phyloP scores from a whole-genome alignment of 768 basidiomycete species.

The Auricularia sp. region DNA sequence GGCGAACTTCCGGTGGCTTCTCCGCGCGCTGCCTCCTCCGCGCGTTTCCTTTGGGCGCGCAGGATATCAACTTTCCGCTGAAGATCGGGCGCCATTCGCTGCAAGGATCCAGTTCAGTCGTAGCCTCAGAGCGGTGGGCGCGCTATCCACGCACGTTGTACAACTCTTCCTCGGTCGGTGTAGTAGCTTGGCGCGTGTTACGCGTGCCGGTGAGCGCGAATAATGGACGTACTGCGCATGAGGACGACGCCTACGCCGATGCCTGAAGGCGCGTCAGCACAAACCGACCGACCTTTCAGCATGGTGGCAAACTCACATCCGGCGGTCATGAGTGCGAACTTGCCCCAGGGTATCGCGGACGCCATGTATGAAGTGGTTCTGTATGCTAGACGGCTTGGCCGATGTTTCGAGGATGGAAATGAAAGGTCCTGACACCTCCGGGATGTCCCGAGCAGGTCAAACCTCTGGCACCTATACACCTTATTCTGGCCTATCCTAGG shows the following conservation, averaged over 20 bases:
- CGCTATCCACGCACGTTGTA: conserved; percentile 22
- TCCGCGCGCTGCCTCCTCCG: conserved; percentile 40
- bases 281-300: background rate
- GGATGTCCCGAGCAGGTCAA: too few relatives aligned
- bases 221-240: conserved; percentile 42
- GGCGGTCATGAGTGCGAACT: background rate
- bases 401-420: too few relatives aligned
- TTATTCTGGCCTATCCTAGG: too few relatives aligned
- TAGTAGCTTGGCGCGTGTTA: conserved; percentile 8
- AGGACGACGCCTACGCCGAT: conserved; percentile 45
- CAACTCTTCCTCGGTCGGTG: conserved; percentile 15
- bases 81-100: conserved; percentile 59
- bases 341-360: background rate
- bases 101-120: background rate
- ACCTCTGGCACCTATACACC: too few relatives aligned
- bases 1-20: conserved; percentile 26
- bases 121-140: conserved; percentile 24
- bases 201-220: background rate
- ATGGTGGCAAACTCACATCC: background rate
- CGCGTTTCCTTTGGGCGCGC: conserved; percentile 39
- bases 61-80: conserved; percentile 52
- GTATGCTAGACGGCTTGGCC: background rate
- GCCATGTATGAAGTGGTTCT: background rate
- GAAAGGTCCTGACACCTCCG: too few relatives aligned
- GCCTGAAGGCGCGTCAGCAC: conserved; percentile 24